Percentiles rank a stretch among this genome's conserved stretches.
These are phyloP conservation scores for Scutellaria galericulata DNA, from an alignment of 257 asterid genomes.

Conservation along the genomic window DNA sequence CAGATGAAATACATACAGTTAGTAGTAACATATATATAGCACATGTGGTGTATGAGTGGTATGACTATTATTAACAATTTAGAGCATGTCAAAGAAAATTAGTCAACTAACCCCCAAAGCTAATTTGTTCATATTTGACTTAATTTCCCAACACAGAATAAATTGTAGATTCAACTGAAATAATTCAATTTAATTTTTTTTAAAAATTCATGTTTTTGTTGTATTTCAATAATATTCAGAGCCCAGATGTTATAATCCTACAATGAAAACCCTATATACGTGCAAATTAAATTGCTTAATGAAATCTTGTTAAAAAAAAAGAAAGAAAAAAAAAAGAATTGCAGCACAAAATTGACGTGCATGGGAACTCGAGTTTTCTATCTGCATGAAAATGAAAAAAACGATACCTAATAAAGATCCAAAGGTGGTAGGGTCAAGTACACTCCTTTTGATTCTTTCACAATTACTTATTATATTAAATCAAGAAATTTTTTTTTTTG, in stretches of 20 bases:
- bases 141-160: neutral
- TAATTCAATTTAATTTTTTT: neutral
- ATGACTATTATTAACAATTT: no score
- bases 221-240: neutral
- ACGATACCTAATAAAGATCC: conserved; percentile 12
- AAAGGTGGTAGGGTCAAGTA: conserved; percentile 22
- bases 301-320: neutral
- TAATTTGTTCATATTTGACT: no score
- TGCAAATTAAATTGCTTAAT: neutral
- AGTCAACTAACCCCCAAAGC: no score
- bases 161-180: neutral
- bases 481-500: no score
- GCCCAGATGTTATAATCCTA: no score
- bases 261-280: no score
- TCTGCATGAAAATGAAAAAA: conserved; percentile 19
- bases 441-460: conserved; percentile 32
- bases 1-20: no score
- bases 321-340: neutral
- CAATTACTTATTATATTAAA: neutral
- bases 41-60: no score
- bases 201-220: neutral
- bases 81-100: no score
- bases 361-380: conserved; percentile 30
- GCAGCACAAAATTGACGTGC: conserved; percentile 39
- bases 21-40: no score